Base-by-base conservation (phyloP, 371 early-diverging fungal species). In the Neoconidiobolus thromboides region DNA sequence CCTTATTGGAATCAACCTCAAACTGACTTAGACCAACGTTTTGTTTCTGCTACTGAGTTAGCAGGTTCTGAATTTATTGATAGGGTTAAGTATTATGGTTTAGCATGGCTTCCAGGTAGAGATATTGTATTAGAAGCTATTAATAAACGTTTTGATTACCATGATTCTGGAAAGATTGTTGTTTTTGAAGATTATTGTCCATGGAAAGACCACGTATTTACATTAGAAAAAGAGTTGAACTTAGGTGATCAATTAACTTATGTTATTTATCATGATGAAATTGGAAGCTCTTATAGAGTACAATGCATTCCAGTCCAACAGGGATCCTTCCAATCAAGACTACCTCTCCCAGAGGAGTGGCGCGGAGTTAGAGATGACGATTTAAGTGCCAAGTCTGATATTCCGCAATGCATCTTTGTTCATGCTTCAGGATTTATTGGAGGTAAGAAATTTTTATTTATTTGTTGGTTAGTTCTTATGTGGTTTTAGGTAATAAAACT, bases 351-450 rank as follows among this genome's bases (percentile, higher is more conserved):
- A 12, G 87, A 91, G 66, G 78, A 76, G 43, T 99, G 99, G 99
- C 77, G 95, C 64, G 99, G 99, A 3, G 69, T 86, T 64, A 82
- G 95, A 59, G 95, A 93, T 64, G 82, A 88, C 10, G 89, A 82
- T 47, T 69, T 99, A 64, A 79, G 82, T 58, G 79, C 78, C 61
- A 71, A 84, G 46, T 71, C 83, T 37, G 82, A 84, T 6, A 76
- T 95, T 49, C 78, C 83, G 10, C 91, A 81, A 14, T 86, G 89
- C 61, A 76, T 91, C 43, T 99, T 98, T 77, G 92, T 96, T 9
- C 99, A 99, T 67, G 88, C 90, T 65, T 76, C 86, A 9, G 99
- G 99, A 43, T 92, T 92, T 65, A 92, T 89, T 70, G 92, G 90
- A 10, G 87, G 83, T 51, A 71, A 26, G 26, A 26, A 26, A 26